Evolutionary conservation across 2,329 filamentous ascomycete genomes (phyloP), one percentile per base, ranked within the genome.

Genomic region (Cyphellophora attinorum): DNA sequence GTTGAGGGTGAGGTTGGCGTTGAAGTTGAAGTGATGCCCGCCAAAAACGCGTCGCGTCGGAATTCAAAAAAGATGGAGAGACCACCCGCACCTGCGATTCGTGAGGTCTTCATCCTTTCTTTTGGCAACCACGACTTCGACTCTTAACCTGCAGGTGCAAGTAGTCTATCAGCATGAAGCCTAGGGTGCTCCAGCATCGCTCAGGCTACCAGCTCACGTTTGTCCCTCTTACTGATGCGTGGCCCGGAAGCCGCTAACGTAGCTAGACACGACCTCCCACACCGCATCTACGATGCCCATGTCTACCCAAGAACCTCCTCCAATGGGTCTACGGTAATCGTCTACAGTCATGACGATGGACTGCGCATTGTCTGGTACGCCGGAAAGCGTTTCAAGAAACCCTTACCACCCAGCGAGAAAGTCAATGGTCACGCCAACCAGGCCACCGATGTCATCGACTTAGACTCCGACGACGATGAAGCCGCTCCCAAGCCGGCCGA

Each of bases 291-390:
- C 55, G 59, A 61, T 37, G 65, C 73, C 10, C 64, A 67, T 51
- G 60, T 70, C 44, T 79, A 79, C 49, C 75, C 76, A 5, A 52
- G 71, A 23, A 61, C 63, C 41, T 62, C 73, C 13, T 67, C 72
- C 14, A 78, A 79, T 53, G 73, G 73, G 51, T 79, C 76, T 3
- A 72, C 69, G 3, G 61, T 80, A 39, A 60, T 79, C 29, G 49
- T 79, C 10, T 77, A 75, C 46, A 76, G 69, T 30, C 68, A 77
- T 44, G 67, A 71, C 27, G 62, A 60, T 27, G 76, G 76, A 4
- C 46, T 81, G 14, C 66, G 67, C 38, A 56, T 79, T 31, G 46
- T 76, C 18, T 80, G 76, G 76, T 64, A 71, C 54, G 74, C 74
- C 28, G 75, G 75, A 3, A 62, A 60, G 18, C 56, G 59, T 1